Evolutionary conservation across 1,139 yeast genomes (phyloP), one percentile per base, ranked within the genome.

Genomic region (Hyphopichia pseudoburtonii): DNA sequence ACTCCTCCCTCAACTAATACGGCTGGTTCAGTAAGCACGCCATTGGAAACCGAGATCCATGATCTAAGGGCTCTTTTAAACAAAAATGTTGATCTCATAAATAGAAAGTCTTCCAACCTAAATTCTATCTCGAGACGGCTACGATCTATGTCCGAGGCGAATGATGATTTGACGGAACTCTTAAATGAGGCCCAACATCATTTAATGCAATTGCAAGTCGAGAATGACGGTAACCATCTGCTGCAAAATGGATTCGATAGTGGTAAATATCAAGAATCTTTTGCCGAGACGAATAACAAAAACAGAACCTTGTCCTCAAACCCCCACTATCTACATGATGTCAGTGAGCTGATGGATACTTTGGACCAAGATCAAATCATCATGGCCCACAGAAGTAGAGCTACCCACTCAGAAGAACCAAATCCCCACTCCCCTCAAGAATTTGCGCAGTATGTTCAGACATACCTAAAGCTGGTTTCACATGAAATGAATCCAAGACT

Each of bases 71-170:
- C 11, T 3, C 24, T 30, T 5, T 21, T 30, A 5, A 10, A 40
- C 12, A 46, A 43, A 7, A 46, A 39, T 25, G 45, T 42, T 9
- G 21, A 24, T 22, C 32, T 46, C 5, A 34, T 48, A 2, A 40
- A 42, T 16, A 31, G 34, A 17, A 41, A 46, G 12, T 36, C 41
- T 12, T 14, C 35, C 9, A 37, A 39, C 24, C 37, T 49, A 34
- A 37, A 35, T 12, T 25, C 17, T 17, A 35, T 33, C 21, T 27
- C 35, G 24, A 24, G 19, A 16, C 23, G 26, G 11, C 15, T 31
- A 12, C 21, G 26, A 1, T 12, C 5, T 9, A 32, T 30, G 14
- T 7, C 10, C 4, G 6, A 15, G 5, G 10, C 15, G 4, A 18
- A 27, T 15, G 16, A 16, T 5, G 28, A 25, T 6, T 6, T 17